Percentiles rank a stretch among this genome's conserved stretches.
Conservation (phyloP, 2,329 filamentous ascomycete genomes). For the Fusarium solani-melongenae region DNA sequence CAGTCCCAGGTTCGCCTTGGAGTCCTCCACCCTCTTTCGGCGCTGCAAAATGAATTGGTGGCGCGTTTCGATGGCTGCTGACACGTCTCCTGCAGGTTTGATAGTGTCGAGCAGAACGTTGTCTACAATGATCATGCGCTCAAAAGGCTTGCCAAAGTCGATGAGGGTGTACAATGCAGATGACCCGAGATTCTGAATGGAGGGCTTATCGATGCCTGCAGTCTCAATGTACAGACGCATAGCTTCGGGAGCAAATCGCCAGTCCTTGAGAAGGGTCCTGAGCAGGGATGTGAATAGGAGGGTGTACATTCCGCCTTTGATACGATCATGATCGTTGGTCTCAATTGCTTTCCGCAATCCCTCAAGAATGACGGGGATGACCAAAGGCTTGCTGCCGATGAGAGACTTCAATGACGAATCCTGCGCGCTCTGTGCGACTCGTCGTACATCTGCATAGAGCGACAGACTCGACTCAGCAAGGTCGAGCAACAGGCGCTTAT, state of each 20-base stretch:
- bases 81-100: constrained; percentile 73
- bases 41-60: constrained; percentile 80
- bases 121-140: constrained; percentile 86
- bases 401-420: constrained; percentile 94
- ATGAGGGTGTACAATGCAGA: constrained; percentile 86
- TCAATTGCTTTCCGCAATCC: constrained; percentile 83
- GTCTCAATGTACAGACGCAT: constrained; percentile 92
- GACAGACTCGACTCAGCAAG: constrained; percentile 91
- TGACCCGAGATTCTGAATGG: constrained; percentile 88
- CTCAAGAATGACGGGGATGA: constrained; percentile 88
- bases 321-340: constrained; percentile 84
- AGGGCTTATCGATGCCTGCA: constrained; percentile 90
- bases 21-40: constrained; percentile 80
- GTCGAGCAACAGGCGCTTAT: constrained; percentile 86
- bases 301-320: constrained; percentile 95
- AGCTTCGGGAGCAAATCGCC: constrained; percentile 92
- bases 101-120: constrained; percentile 77
- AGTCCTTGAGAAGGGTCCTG: constrained; percentile 89
- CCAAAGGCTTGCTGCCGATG: constrained; percentile 85
- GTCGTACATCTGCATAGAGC: constrained; percentile 93
- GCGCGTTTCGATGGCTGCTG: constrained; percentile 66
- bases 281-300: constrained; percentile 88
- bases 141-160: constrained; percentile 90
- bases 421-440: constrained; percentile 89
- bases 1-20: constrained; percentile 82